Conservation (phyloP, 208 protist genomes). For the Crithidia bombi region DNA sequence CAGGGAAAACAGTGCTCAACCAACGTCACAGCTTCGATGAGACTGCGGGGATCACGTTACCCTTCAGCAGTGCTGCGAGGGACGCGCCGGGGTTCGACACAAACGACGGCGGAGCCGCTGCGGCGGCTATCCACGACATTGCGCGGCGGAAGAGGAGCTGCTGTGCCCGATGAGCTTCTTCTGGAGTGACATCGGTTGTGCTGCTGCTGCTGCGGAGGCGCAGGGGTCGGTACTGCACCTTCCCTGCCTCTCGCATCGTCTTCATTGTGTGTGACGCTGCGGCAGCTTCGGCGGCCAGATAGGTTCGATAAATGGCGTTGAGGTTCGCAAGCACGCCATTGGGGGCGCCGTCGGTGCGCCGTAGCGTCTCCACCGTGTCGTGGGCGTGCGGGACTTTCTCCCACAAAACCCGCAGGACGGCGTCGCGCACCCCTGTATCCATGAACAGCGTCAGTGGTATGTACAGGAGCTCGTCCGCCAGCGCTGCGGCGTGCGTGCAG, state of each 20-base stretch:
- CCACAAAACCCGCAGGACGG: constrained; percentile 32
- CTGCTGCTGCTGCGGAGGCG: neutral
- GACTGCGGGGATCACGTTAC: constrained; percentile 6
- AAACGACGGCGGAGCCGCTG: constrained; percentile 8
- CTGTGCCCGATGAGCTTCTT: neutral
- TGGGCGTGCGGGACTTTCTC: constrained; percentile 25
- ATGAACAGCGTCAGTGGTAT: constrained; percentile 42
- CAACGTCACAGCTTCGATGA: constrained; percentile 30
- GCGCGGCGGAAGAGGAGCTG: constrained; percentile 4
- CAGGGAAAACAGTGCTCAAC: too few species aligned
- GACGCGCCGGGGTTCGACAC: constrained; percentile 14
- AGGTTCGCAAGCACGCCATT: constrained; percentile 2
- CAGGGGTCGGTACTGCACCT: neutral
- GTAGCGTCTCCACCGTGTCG: neutral
- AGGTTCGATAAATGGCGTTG: constrained; percentile 4
- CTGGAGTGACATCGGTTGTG: neutral
- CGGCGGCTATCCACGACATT: neutral
- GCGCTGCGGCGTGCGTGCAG: constrained; percentile 35
- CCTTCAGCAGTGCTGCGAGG: constrained; percentile 1
- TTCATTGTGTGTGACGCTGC: neutral
- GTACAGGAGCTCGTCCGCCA: constrained; percentile 42
- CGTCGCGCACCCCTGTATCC: constrained; percentile 8
- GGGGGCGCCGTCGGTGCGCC: constrained; percentile 2
- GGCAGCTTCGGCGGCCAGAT: neutral
- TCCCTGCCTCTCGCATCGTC: neutral